These are phyloP conservation scores for Lepraria neglecta DNA, from an alignment of 495 filamentous ascomycete species.

Conservation along the genomic window DNA sequence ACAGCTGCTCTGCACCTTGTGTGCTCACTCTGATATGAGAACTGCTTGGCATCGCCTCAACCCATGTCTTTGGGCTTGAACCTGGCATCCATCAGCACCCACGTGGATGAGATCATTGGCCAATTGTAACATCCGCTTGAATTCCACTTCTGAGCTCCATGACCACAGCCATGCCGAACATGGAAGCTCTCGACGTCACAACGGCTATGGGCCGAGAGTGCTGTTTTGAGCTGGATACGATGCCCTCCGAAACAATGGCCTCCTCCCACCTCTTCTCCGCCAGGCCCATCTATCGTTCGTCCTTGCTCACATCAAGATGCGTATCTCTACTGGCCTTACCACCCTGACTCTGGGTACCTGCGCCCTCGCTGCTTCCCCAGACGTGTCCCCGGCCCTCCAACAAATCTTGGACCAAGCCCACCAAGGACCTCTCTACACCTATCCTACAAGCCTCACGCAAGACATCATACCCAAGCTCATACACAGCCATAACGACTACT, in stretches of 20 bases:
- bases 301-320: not conserved
- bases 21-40: too few species aligned
- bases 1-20: too few species aligned
- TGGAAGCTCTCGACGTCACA: not conserved
- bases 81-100: not conserved
- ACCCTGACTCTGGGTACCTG: not conserved
- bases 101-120: slow-evolving; percentile 6
- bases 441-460: slow-evolving; percentile 44
- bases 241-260: not conserved
- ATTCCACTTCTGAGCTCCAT: not conserved
- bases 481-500: slow-evolving; percentile 26
- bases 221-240: not conserved
- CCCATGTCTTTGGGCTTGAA: not conserved
- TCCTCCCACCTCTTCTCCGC: not conserved
- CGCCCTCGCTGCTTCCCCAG: slow-evolving; percentile 2
- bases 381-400: slow-evolving; percentile 35
- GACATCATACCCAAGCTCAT: slow-evolving; percentile 37
- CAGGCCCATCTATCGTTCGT: not conserved
- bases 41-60: too few species aligned
- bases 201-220: not conserved
- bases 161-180: not conserved
- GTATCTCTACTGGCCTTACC: not conserved
- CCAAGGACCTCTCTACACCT: slow-evolving; percentile 36
- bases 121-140: not conserved
- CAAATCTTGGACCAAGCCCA: slow-evolving; percentile 40